Evolutionary conservation across 495 filamentous ascomycete genomes (phyloP).

Genomic region (Xylaria flabelliformis): DNA sequence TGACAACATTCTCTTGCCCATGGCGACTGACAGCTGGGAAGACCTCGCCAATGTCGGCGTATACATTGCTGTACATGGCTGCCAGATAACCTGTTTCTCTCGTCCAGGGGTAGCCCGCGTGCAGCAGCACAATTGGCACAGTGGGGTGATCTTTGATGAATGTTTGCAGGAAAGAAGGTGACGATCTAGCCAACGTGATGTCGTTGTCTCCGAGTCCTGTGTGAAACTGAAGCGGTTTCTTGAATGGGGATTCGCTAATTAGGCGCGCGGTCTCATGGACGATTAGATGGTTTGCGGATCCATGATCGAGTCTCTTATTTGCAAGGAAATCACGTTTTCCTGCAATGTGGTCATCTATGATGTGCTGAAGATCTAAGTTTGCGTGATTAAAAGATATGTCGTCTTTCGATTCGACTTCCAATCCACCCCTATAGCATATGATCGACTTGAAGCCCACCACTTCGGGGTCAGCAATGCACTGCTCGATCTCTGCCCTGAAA

Average conservation of each 20-base stretch:
- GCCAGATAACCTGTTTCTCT: slow-evolving; percentile 84
- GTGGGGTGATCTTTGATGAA: slow-evolving; percentile 73
- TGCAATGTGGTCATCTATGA: not conserved
- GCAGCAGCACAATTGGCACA: slow-evolving; percentile 80
- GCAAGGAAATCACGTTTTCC: not conserved
- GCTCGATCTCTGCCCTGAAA: slow-evolving; percentile 50
- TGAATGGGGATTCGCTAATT: slow-evolving; percentile 51
- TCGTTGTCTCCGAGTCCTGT: slow-evolving; percentile 88
- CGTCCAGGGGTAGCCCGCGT: slow-evolving; percentile 85
- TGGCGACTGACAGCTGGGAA: slow-evolving; percentile 83
- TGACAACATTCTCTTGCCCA: slow-evolving; percentile 75
- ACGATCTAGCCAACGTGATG: slow-evolving; percentile 70
- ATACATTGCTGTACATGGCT: slow-evolving; percentile 79
- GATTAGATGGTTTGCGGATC: slow-evolving; percentile 53
- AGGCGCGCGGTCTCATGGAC: slow-evolving; percentile 62
- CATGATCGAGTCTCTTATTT: slow-evolving; percentile 7
- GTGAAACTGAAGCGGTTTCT: slow-evolving; percentile 86
- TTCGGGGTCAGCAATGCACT: slow-evolving; percentile 64
- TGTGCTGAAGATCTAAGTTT: not conserved
- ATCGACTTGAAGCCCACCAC: slow-evolving; percentile 88
- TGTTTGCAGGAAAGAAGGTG: slow-evolving; percentile 77
- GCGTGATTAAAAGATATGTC: not conserved
- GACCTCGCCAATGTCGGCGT: slow-evolving; percentile 85
- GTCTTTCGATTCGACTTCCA: slow-evolving; percentile 62
- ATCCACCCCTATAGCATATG: slow-evolving; percentile 82